Base-by-base conservation (phyloP, 2,329 filamentous ascomycete species). In the Pseudocercospora fuligena region DNA sequence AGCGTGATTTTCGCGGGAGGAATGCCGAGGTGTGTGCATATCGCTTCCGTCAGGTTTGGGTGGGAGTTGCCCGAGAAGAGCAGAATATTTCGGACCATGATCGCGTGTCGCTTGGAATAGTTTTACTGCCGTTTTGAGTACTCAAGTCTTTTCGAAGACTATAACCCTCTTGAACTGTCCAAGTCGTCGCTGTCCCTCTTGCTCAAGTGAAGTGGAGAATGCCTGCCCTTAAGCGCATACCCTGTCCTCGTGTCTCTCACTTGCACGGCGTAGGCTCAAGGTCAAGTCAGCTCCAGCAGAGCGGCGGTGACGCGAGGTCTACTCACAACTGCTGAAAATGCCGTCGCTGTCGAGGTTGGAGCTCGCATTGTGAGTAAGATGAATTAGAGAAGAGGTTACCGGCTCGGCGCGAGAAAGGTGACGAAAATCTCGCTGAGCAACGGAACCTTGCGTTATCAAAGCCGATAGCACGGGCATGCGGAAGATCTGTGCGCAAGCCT, bases 31-130 rank as follows among this genome's bases (percentile, higher is more conserved):
- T 93, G 90, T 74, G 91, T 91, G 86, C 92, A 97, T 77, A 99
- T 92, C 68, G 86, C 91, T 74, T 96, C 90, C 72, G 92, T 92
- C 73, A 98, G 88, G 77, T 91, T 85, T 21, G 94, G 94, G 83
- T 98, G 94, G 76, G 94, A 97, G 79, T 92, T 95, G 68, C 95
- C 94, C 74, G 94, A 93, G 71, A 99, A 89, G 69, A 99, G 88
- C 77, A 97, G 92, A 72, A 99, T 93, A 80, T 97, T 97, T 80
- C 94, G 91, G 73, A 97, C 94, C 93, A 97, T 97, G 1, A 60
- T 78, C 58, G 59, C 40, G 27, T 47, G 60, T 58, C n/a, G 63
- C 8, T 21, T 23, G 60, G 7, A 33, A 5, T 51, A 7, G 46
- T 33, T 19, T n/a, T 23, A 11, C n/a, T 9, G 57, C 23, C 19